A percentile compares a stretch with the other conserved stretches of the same genome.
Evolutionary conservation across 768 basidiomycete genomes (phyloP).

Genomic region (Calocybe indica): DNA sequence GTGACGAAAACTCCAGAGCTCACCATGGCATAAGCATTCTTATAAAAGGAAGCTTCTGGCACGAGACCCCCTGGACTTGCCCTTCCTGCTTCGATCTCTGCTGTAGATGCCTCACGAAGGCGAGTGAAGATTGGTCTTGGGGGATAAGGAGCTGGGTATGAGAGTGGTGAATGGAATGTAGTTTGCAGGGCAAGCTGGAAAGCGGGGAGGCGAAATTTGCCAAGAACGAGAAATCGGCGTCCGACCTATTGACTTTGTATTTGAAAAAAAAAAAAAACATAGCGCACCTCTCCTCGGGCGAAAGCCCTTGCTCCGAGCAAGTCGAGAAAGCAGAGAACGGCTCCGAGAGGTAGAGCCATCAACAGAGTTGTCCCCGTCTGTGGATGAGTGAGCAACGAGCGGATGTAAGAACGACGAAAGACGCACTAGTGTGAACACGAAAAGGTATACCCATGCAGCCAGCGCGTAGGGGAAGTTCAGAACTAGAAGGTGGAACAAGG

Average conservation of each 20-base stretch:
- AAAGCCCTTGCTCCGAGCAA: constrained; percentile 69
- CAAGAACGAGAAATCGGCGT: neutral
- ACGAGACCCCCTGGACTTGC: constrained; percentile 22
- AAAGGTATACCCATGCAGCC: constrained; percentile 72
- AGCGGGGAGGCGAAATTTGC: neutral
- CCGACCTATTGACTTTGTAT: neutral
- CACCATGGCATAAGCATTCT: constrained; percentile 78
- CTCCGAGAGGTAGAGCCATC: constrained; percentile 74
- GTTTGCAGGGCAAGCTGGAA: constrained; percentile 59
- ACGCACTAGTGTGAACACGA: constrained; percentile 74
- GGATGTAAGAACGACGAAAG: neutral
- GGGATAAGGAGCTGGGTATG: constrained; percentile 59
- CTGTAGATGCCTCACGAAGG: constrained; percentile 37
- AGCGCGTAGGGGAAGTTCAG: constrained; percentile 79
- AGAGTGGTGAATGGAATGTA: constrained; percentile 62
- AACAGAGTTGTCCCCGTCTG: constrained; percentile 77
- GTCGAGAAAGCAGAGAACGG: constrained; percentile 71
- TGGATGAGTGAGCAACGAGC: neutral
- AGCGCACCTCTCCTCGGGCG: constrained; percentile 60
- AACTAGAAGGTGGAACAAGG: constrained; percentile 63
- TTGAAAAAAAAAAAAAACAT: constrained; percentile 1
- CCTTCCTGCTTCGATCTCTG: constrained; percentile 44
- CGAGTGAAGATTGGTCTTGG: constrained; percentile 74
- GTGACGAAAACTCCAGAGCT: constrained; percentile 12
- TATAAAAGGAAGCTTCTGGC: constrained; percentile 71